phyloP scores from a whole-genome alignment of 805 yeast species.

The Nakazawaea ambrosiae region DNA sequence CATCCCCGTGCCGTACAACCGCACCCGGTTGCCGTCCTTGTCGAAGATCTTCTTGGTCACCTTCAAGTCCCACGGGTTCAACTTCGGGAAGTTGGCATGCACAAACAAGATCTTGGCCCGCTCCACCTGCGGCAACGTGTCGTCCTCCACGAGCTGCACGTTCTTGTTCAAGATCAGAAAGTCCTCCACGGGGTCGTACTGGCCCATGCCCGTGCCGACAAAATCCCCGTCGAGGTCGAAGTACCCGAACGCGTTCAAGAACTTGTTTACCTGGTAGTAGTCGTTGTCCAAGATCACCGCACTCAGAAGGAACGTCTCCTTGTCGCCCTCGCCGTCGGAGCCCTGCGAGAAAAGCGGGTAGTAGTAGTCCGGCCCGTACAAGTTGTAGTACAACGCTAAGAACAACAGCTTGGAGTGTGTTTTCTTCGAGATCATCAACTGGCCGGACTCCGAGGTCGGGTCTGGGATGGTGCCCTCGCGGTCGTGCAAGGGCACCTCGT shows the following conservation, averaged over 20 bases:
- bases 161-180: slow-evolving; percentile 26
- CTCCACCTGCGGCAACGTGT: slow-evolving; percentile 12
- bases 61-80: slow-evolving; percentile 52
- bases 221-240: slow-evolving; percentile 32
- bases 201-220: slow-evolving; percentile 75
- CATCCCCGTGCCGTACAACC: slow-evolving; percentile 56
- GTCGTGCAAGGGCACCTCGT: slow-evolving; percentile 45
- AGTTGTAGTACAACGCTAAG: slow-evolving; percentile 52
- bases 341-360: slow-evolving; percentile 45
- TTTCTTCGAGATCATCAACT: slow-evolving; percentile 47
- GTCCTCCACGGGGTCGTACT: slow-evolving; percentile 63
- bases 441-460: slow-evolving; percentile 62
- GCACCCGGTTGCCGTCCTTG: slow-evolving; percentile 38
- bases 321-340: slow-evolving; percentile 49
- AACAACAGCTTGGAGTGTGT: slow-evolving; percentile 47
- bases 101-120: slow-evolving; percentile 39
- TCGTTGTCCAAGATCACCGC: slow-evolving; percentile 51
- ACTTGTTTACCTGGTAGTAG: slow-evolving; percentile 53
- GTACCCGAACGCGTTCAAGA: slow-evolving; percentile 50
- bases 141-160: slow-evolving; percentile 10
- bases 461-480: slow-evolving; percentile 56
- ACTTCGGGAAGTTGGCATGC: slow-evolving; percentile 62
- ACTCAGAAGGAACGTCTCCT: slow-evolving; percentile 55
- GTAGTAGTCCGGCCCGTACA: slow-evolving; percentile 50
- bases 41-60: slow-evolving; percentile 32